Evolutionary conservation across 805 yeast species (phyloP).

Genomic region (Yarrowia sp.): DNA sequence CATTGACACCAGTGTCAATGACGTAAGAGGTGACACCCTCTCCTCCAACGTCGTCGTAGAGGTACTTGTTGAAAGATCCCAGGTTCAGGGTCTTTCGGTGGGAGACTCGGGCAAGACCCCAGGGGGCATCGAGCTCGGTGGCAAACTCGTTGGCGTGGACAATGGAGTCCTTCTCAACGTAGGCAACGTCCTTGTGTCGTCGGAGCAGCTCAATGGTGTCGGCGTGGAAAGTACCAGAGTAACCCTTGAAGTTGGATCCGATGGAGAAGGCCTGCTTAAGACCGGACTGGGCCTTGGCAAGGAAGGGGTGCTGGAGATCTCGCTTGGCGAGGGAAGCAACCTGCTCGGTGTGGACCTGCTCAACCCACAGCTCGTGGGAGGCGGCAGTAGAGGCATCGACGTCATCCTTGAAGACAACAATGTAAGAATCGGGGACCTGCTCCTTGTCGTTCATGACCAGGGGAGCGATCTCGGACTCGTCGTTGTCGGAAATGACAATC

Average conservation of each 20-base stretch:
- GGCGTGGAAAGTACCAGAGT: slow-evolving; percentile 83
- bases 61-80: slow-evolving; percentile 64
- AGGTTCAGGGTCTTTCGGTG: slow-evolving; percentile 68
- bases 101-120: slow-evolving; percentile 77
- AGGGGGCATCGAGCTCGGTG: slow-evolving; percentile 69
- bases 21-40: slow-evolving; percentile 75
- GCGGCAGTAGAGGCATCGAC: slow-evolving; percentile 60
- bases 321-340: slow-evolving; percentile 49
- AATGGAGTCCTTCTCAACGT: slow-evolving; percentile 67
- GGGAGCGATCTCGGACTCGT: slow-evolving; percentile 52
- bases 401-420: slow-evolving; percentile 79
- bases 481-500: slow-evolving; percentile 42
- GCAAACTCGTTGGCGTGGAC: slow-evolving; percentile 58
- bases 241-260: slow-evolving; percentile 69
- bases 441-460: slow-evolving; percentile 54
- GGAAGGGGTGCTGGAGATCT: slow-evolving; percentile 50
- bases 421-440: slow-evolving; percentile 58
- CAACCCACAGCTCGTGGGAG: slow-evolving; percentile 74
- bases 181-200: slow-evolving; percentile 60
- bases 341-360: slow-evolving; percentile 50
- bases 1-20: slow-evolving; percentile 77
- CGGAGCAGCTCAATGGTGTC: slow-evolving; percentile 77
- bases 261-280: slow-evolving; percentile 56
- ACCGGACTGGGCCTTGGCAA: slow-evolving; percentile 43
- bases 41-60: slow-evolving; percentile 66